Percentiles rank a stretch among this genome's conserved stretches.
These are phyloP conservation scores for Solanum hybrid DNA, from an alignment of 305 asterid species.

Conservation along the genomic window DNA sequence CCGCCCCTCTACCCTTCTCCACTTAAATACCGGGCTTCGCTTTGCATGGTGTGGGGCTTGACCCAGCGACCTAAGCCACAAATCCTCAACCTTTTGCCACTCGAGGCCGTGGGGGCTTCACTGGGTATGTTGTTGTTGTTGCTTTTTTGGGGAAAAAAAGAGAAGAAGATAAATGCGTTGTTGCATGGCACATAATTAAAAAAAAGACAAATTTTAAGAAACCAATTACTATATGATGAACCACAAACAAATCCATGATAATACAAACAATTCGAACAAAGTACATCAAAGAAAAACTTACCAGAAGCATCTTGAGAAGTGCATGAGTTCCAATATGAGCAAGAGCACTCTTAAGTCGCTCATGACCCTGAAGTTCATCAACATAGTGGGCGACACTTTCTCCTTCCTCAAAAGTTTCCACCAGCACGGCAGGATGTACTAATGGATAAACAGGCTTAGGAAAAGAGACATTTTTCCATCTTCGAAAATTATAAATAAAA, in stretches of 20 bases:
- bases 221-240: not conserved
- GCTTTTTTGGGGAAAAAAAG: not conserved
- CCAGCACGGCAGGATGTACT: slow-evolving; percentile 94
- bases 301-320: slow-evolving; percentile 94
- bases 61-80: too few relatives aligned
- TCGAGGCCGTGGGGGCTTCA: too few relatives aligned
- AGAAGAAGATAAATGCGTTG: not conserved
- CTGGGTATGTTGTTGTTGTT: not conserved
- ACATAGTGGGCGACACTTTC: slow-evolving; percentile 82
- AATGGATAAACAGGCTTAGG: slow-evolving; percentile 93
- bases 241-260: not conserved
- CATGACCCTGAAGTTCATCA: slow-evolving; percentile 65
- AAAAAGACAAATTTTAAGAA: not conserved
- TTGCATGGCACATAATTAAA: not conserved
- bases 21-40: too few relatives aligned
- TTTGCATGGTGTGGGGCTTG: too few relatives aligned
- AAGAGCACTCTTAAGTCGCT: slow-evolving; percentile 67
- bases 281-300: slow-evolving; percentile 15
- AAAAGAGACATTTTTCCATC: slow-evolving; percentile 88
- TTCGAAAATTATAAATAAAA: slow-evolving; percentile 77
- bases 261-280: not conserved
- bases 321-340: slow-evolving; percentile 98
- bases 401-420: slow-evolving; percentile 92
- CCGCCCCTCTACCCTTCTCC: too few relatives aligned
- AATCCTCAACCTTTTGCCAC: too few relatives aligned